Evolutionary conservation across 2,329 filamentous ascomycete species (phyloP), one percentile per base, ranked within the genome.

Genomic region (Phoma sp.): DNA sequence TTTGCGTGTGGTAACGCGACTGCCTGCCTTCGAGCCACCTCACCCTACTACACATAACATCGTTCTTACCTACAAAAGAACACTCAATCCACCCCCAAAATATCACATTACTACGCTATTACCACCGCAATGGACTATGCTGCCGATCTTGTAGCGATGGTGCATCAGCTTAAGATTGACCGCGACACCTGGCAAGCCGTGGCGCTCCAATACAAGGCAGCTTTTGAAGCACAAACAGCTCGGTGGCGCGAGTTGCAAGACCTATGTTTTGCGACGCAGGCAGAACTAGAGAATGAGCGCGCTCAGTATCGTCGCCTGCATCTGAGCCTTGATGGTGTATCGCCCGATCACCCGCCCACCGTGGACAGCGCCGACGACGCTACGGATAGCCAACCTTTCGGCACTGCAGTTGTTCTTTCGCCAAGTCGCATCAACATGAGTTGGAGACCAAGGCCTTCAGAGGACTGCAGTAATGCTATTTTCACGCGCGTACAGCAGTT

Each of bases 261-360:
- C 26, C 59, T 72, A 0, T 69, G 67, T 46, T 62, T 69, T 17
- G 67, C 68, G 5, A 67, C 70, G 0, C 70, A 74, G 47, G 69
- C 68, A 9, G 69, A 72, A 20, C 40, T 73, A 15, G 66, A 72
- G 42, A 74, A 74, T 17, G 66, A 71, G 42, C 59, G 66, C 18
- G 54, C 37, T 10, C 52, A 63, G 7, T 57, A 59, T 7, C 65
- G 57, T 14, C 58, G 54, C n/a, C 39, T 56, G 12, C 47, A 59
- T 7, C 28, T 45, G 7, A 28, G 45, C 14, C 20, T 42, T 3
- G 28, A 49, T n/a, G 55, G 59, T 7, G 53, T 25, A 18, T 28
- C 33, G 7, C 18, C 14, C 7, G 28, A 42, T 18, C 17, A 18
- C 3, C 12, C 15, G 3, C 25, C 21, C 5, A 18, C 20, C n/a